Conservation (phyloP, 768 basidiomycete species). For the Symmetrospora coprosmae region DNA sequence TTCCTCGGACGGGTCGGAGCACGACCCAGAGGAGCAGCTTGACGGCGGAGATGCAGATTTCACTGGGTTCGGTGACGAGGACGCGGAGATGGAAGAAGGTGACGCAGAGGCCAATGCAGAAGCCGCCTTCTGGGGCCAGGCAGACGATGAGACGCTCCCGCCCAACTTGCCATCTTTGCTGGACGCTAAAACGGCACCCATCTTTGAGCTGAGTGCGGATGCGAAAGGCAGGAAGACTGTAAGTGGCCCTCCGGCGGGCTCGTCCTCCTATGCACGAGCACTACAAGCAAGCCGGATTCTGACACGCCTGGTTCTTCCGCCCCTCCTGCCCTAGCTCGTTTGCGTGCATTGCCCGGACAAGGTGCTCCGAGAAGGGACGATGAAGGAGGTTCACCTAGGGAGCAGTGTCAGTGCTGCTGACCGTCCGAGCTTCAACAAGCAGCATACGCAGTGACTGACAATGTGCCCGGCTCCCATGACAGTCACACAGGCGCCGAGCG, state of each 20-base stretch:
- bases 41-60: background rate
- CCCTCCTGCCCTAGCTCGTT: background rate
- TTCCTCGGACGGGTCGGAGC: background rate
- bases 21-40: background rate
- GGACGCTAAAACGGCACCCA: background rate
- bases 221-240: background rate
- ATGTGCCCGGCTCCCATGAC: too few relatives aligned
- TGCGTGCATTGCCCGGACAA: background rate
- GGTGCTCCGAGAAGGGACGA: background rate
- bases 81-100: background rate
- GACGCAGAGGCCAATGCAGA: background rate
- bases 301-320: too few relatives aligned
- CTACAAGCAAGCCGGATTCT: too few relatives aligned
- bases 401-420: background rate
- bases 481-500: background rate
- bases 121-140: background rate
- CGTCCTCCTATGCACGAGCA: background rate
- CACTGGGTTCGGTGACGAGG: background rate
- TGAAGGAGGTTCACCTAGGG: background rate
- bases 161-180: background rate
- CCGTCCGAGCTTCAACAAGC: background rate
- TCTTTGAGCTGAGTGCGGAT: background rate
- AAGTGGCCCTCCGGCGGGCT: too few relatives aligned
- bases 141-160: background rate
- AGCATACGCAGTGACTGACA: too few relatives aligned